A percentile compares a stretch with the other conserved stretches of the same genome.
These are phyloP conservation scores for Tilletia horrida DNA, from an alignment of 1,284 basidiomycete genomes.

Conservation along the genomic window DNA sequence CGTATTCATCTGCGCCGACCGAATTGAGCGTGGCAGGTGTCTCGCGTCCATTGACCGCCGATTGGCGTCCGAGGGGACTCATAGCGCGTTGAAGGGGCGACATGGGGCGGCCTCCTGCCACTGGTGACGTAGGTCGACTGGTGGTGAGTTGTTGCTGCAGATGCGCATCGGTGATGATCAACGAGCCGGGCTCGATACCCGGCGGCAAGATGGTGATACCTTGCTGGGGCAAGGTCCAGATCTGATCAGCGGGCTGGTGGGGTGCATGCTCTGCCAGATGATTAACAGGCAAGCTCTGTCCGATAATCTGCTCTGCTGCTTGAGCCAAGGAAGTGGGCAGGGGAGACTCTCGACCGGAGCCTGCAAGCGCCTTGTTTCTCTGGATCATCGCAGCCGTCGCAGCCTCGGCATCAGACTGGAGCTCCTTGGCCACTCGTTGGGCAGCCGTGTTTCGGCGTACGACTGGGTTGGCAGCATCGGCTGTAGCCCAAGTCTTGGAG, in stretches of 20 bases:
- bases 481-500: slow-evolving; percentile 34
- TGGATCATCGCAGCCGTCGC: slow-evolving; percentile 18
- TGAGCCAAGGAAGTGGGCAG: slow-evolving; percentile 25
- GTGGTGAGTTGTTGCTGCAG: not conserved
- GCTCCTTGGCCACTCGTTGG: slow-evolving; percentile 10
- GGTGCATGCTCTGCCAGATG: too few species aligned
- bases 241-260: too few species aligned
- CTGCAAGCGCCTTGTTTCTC: slow-evolving; percentile 7
- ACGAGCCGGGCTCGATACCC: slow-evolving; percentile 13
- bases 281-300: slow-evolving; percentile 27
- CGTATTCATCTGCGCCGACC: not conserved
- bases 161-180: slow-evolving; percentile 1
- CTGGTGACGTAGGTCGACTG: not conserved
- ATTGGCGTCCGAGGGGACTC: not conserved
- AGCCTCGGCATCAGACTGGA: slow-evolving; percentile 25
- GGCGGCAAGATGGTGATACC: slow-evolving; percentile 14
- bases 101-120: not conserved
- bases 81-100: not conserved
- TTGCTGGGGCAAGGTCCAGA: not conserved
- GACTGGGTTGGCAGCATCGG: slow-evolving; percentile 30
- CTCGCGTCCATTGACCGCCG: not conserved
- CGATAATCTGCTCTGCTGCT: slow-evolving; percentile 46
- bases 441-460: slow-evolving; percentile 12
- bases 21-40: not conserved
- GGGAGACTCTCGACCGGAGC: not conserved